phyloP scores from a whole-genome alignment of 1,139 yeast genomes.

The Lodderomyces elongisporus region DNA sequence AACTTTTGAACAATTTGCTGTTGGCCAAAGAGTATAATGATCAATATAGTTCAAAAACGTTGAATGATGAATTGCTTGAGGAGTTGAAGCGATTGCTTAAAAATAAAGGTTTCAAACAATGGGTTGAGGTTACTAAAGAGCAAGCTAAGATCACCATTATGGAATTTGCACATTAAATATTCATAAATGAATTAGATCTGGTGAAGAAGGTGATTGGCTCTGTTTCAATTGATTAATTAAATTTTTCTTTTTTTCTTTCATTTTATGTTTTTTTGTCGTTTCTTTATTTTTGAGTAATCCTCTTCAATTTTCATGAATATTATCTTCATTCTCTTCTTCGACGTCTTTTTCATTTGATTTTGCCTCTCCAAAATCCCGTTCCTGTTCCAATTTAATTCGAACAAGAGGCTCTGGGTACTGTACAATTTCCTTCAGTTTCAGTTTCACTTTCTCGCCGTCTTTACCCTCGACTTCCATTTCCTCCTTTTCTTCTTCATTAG shows the following conservation, averaged over 20 bases:
- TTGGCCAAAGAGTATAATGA: not conserved
- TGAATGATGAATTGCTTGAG: conserved; percentile 11
- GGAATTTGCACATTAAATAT: not conserved
- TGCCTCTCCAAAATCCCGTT: conserved; percentile 1
- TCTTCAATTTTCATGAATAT: not conserved
- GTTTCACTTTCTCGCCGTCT: conserved; percentile 2
- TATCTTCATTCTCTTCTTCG: conserved; percentile 5
- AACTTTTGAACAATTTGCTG: conserved; percentile 6
- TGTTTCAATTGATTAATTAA: too few species aligned
- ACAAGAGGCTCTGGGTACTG: conserved; percentile 57
- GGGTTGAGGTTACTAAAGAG: conserved; percentile 26
- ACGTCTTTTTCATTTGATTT: conserved; percentile 8
- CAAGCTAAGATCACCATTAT: conserved; percentile 10
- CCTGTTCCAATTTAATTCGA: conserved; percentile 43
- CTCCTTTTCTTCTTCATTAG: conserved; percentile 40
- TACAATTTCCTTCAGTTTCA: conserved; percentile 8
- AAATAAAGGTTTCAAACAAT: conserved; percentile 19
- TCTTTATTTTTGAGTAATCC: too few species aligned
- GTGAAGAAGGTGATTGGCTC: too few species aligned
- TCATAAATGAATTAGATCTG: not conserved
- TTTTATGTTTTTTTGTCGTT: too few species aligned
- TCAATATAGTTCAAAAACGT: not conserved
- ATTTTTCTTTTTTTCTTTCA: too few species aligned
- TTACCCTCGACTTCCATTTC: conserved; percentile 37
- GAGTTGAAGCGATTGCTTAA: conserved; percentile 13